A percentile compares a stretch with the other conserved stretches of the same genome.
These are phyloP conservation scores for Agapanthus africanus DNA, from an alignment of 106 monocot genomes.

Conservation along the genomic window DNA sequence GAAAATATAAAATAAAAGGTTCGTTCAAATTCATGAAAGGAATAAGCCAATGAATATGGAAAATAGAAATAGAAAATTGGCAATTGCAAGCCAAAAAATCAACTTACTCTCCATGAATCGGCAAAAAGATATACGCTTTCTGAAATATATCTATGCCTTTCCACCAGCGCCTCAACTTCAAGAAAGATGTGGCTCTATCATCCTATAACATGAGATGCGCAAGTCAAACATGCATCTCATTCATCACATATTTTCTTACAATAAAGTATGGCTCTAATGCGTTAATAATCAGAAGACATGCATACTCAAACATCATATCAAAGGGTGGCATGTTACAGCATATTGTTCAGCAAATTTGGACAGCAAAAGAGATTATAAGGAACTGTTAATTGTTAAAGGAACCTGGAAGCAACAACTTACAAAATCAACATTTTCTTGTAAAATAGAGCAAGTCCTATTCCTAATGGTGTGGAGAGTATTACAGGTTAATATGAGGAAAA, in stretches of 20 bases:
- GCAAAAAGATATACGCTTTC: slow-evolving; percentile 83
- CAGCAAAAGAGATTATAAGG: not conserved
- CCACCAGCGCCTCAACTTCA: slow-evolving; percentile 89
- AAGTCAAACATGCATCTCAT: slow-evolving; percentile 4
- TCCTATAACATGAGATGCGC: slow-evolving; percentile 27
- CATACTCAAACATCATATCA: not conserved
- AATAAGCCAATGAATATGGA: too few species aligned
- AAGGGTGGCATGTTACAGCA: not conserved
- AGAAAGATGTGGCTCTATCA: slow-evolving; percentile 32
- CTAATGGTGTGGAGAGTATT: not conserved
- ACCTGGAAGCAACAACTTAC: not conserved
- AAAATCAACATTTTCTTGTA: not conserved
- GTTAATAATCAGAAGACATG: not conserved
- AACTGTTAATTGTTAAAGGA: not conserved
- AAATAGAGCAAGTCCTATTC: too few species aligned
- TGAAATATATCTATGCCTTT: slow-evolving; percentile 76
- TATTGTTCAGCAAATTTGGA: not conserved
- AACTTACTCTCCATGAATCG: slow-evolving; percentile 88
- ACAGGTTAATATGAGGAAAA: not conserved
- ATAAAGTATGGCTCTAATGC: too few species aligned
- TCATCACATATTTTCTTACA: too few species aligned
- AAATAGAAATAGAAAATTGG: too few species aligned
- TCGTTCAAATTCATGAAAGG: too few species aligned
- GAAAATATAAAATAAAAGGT: too few species aligned
- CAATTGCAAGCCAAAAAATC: not conserved